Percentiles rank a stretch among this genome's conserved stretches.
Evolutionary conservation across 2,329 filamentous ascomycete species (phyloP).

Genomic region (Cladosporium oxysporum): DNA sequence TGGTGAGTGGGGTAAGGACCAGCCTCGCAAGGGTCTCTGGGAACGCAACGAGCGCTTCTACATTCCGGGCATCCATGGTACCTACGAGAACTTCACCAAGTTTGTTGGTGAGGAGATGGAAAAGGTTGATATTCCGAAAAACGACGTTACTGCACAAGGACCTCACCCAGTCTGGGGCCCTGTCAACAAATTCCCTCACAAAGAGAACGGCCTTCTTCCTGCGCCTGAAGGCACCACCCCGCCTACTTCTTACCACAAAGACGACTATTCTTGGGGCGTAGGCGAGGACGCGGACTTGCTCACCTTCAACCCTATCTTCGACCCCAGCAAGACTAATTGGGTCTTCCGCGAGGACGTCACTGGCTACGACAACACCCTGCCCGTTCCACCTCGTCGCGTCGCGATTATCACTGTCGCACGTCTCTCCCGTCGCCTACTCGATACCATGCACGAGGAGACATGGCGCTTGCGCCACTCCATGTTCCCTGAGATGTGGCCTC

Average conservation of each 20-base stretch:
- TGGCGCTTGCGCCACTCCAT: slow-evolving; percentile 70
- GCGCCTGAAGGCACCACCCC: slow-evolving; percentile 64
- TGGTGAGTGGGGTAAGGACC: slow-evolving; percentile 62
- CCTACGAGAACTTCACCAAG: slow-evolving; percentile 67
- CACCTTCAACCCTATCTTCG: slow-evolving; percentile 77
- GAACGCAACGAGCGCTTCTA: slow-evolving; percentile 73
- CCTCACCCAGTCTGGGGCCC: slow-evolving; percentile 67
- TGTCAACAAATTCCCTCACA: slow-evolving; percentile 45
- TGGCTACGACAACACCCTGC: slow-evolving; percentile 59
- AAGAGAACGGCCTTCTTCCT: slow-evolving; percentile 52
- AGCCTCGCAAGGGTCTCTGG: slow-evolving; percentile 73
- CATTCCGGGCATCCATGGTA: slow-evolving; percentile 67
- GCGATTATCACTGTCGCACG: slow-evolving; percentile 79
- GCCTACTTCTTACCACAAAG: slow-evolving; percentile 59
- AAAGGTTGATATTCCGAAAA: slow-evolving; percentile 50
- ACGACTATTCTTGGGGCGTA: slow-evolving; percentile 74
- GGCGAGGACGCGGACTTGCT: slow-evolving; percentile 75
- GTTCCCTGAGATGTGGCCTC: slow-evolving; percentile 77
- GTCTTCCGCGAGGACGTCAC: slow-evolving; percentile 68
- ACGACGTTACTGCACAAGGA: slow-evolving; percentile 52
- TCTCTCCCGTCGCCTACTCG: slow-evolving; percentile 68
- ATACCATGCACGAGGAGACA: slow-evolving; percentile 78
- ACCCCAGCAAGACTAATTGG: slow-evolving; percentile 72
- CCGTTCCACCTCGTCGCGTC: slow-evolving; percentile 67
- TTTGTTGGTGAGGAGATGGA: slow-evolving; percentile 62